These are phyloP conservation scores for Penicillium crustosum DNA, from an alignment of 2,329 filamentous ascomycete species.

Conservation along the genomic window DNA sequence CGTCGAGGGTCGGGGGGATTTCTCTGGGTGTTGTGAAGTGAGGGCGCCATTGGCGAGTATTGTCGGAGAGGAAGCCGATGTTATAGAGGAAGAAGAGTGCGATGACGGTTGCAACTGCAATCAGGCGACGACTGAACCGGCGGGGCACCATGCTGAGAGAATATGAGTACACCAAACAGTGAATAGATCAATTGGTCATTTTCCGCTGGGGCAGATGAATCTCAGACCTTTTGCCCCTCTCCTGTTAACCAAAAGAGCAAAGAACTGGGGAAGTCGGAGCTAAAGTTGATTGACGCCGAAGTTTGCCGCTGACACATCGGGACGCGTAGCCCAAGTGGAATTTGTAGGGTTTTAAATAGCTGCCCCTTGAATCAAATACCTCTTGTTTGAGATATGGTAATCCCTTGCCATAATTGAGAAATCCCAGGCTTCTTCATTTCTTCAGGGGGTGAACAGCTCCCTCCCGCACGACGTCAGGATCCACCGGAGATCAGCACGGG, in stretches of 20 bases:
- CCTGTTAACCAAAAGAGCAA: not conserved
- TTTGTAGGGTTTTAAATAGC: not conserved
- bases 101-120: slow-evolving; percentile 57
- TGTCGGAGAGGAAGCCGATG: slow-evolving; percentile 59
- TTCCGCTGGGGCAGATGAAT: not conserved
- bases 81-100: slow-evolving; percentile 55
- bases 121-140: slow-evolving; percentile 36
- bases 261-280: slow-evolving; percentile 6
- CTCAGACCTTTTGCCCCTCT: slow-evolving; percentile 1
- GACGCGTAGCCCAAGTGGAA: slow-evolving; percentile 15
- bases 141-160: slow-evolving; percentile 44
- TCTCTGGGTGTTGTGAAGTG: slow-evolving; percentile 9
- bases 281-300: slow-evolving; percentile 16
- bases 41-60: slow-evolving; percentile 12
- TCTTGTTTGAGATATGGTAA: not conserved
- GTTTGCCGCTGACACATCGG: slow-evolving; percentile 20
- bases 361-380: slow-evolving; percentile 1
- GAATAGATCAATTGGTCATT: slow-evolving; percentile 14
- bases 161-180: slow-evolving; percentile 10
- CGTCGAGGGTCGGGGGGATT: slow-evolving; percentile 8
- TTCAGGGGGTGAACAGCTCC: not conserved
- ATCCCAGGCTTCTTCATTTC: not conserved
- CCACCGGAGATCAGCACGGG: slow-evolving; percentile 1
- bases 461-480: not conserved
- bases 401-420: not conserved